Evolutionary conservation across 306 rosid species (phyloP).

Genomic region (Vigna trinervia): DNA sequence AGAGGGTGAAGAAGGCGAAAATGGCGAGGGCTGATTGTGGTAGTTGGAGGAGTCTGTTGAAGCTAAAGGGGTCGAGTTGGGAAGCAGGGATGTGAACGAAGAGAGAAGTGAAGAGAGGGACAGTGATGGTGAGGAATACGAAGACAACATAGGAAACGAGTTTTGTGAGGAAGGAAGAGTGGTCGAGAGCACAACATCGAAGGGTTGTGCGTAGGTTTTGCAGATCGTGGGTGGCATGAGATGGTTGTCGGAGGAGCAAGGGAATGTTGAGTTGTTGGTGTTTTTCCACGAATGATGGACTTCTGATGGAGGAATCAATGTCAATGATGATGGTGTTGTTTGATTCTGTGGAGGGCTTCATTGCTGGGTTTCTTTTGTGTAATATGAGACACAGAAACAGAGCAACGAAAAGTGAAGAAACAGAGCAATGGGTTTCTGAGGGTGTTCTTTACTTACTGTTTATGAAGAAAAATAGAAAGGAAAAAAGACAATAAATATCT

Average conservation of each 20-base stretch:
- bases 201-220: slow-evolving; percentile 63
- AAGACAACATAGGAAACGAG: slow-evolving; percentile 62
- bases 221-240: slow-evolving; percentile 64
- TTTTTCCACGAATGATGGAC: neutral
- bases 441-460: neutral
- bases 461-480: neutral
- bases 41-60: slow-evolving; percentile 78
- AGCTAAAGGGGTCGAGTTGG: slow-evolving; percentile 56
- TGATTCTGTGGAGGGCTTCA: slow-evolving; percentile 39
- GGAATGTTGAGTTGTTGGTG: slow-evolving; percentile 50
- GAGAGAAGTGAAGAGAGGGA: slow-evolving; percentile 60
- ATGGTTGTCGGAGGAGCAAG: slow-evolving; percentile 65
- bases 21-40: slow-evolving; percentile 74
- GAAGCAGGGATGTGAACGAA: slow-evolving; percentile 51
- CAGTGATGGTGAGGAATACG: slow-evolving; percentile 57
- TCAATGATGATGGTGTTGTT: slow-evolving; percentile 20
- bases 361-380: neutral
- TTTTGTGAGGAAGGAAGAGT: slow-evolving; percentile 62
- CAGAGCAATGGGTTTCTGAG: neutral
- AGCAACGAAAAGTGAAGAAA: neutral
- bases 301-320: neutral
- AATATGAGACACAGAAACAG: neutral
- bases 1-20: slow-evolving; percentile 70
- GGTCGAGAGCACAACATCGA: slow-evolving; percentile 89
- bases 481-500: too few species aligned